phyloP scores from a whole-genome alignment of 768 basidiomycete genomes.

The Lentinula aciculospora region DNA sequence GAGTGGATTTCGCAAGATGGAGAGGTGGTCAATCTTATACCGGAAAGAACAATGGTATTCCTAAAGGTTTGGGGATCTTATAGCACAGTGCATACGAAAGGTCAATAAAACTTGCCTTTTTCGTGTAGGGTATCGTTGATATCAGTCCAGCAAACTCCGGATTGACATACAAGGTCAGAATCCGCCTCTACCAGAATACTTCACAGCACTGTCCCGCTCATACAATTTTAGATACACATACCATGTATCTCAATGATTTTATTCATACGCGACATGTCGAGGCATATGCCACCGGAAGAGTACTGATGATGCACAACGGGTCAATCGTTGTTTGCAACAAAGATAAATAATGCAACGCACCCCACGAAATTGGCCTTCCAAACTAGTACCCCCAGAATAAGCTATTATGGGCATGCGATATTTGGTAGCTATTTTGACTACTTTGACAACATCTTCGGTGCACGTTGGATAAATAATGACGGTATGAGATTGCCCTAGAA shows the following conservation, averaged over 20 bases:
- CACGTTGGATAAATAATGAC: neutral
- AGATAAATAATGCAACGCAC: constrained; percentile 29
- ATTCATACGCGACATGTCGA: constrained; percentile 79
- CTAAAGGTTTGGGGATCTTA: constrained; percentile 20
- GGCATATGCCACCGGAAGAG: constrained; percentile 60
- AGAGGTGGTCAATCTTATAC: no score
- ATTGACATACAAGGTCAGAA: constrained; percentile 68
- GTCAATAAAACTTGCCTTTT: constrained; percentile 34
- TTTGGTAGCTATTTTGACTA: constrained; percentile 70
- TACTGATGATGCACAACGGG: constrained; percentile 19
- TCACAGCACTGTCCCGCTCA: neutral
- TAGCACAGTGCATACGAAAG: neutral
- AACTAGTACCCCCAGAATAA: constrained; percentile 75
- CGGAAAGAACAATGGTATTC: constrained; percentile 79
- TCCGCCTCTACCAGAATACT: constrained; percentile 45
- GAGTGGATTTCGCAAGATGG: neutral
- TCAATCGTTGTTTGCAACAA: neutral
- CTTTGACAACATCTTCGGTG: constrained; percentile 63
- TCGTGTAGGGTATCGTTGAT: constrained; percentile 60
- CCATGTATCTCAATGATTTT: constrained; percentile 71
- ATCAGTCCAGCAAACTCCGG: constrained; percentile 68
- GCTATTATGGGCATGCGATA: constrained; percentile 73
- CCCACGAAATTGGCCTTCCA: constrained; percentile 72
- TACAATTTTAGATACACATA: constrained; percentile 16
- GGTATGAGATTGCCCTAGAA: neutral